Base-by-base conservation (phyloP, 73 alveolate species). In the Paramecium octaurelia region DNA sequence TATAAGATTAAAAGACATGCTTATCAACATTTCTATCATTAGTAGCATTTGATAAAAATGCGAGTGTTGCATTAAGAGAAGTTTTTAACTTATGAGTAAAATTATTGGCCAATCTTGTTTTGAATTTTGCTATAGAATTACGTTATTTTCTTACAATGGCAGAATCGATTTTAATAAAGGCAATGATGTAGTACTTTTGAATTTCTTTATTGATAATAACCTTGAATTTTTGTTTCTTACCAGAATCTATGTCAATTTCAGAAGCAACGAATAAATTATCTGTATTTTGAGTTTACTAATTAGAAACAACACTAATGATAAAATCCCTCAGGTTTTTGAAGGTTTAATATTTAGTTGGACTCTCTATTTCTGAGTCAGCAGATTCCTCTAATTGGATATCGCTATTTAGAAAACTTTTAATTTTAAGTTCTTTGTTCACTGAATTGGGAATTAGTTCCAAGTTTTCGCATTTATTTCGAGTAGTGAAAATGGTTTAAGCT, bases 21-120 rank as follows among this genome's bases (percentile, higher is more conserved):
- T 73, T 21, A 36, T 35, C 36, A 8, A 73, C 3, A 29, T 34
- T 73, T 36, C n/a, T 23, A 12, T 73, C 57, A 29, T 73, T 38
- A 12, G 4, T 73, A 38, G 87, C 87, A 20, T 20, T 31, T 9
- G 46, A 38, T 10, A 80, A 35, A 46, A 1, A 35, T n/a, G 68
- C 76, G 8, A 80, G 14, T 18, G 76, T 64, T 20, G 76, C 12
- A 35, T 80, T 80, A 11, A 80, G 50, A 16, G 91, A 64, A 14
- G 91, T 80, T 80, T 46, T 80, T 40, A 80, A 35, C 46, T 80
- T 80, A 46, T 80, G 91, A 9, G 44, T 80, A 64, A 80, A 80
- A 18, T 29, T 73, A 38, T 73, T 73, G 20, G 59, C 57, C 31
- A 64, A 64, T 64, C 46, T 27, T 23, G 42, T 14, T 24, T 64